These are phyloP conservation scores for Straminergon stramineum DNA, from an alignment of 225 moss, liverwort and hornwort species.

Conservation along the genomic window DNA sequence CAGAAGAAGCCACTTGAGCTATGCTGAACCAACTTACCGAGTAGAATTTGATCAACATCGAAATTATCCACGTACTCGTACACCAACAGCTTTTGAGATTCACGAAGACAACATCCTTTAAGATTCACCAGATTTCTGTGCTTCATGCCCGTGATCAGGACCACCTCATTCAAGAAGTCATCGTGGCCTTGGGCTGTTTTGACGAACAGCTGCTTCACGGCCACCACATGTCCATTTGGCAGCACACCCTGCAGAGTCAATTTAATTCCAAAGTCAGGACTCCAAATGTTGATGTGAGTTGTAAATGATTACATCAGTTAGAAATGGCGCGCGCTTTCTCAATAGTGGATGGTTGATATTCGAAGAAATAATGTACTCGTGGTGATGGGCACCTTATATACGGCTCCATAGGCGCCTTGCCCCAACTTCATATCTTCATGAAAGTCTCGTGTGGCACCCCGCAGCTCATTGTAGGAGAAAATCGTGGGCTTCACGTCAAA, in stretches of 20 bases:
- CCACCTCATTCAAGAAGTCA: not conserved
- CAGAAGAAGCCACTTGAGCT: not conserved
- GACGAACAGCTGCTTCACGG: not conserved
- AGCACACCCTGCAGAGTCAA: not conserved
- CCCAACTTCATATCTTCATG: not conserved
- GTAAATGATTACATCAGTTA: too few species aligned
- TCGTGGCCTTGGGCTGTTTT: not conserved
- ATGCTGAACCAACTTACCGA: not conserved
- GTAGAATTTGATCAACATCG: not conserved
- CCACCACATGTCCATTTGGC: not conserved
- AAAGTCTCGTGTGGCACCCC: not conserved
- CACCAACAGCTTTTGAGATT: not conserved
- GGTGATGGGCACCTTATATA: not conserved
- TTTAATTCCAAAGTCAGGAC: too few species aligned
- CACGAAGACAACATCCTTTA: constrained; percentile 2
- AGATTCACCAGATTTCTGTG: constrained; percentile 7
- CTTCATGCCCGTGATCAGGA: constrained; percentile 2
- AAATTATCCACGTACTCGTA: constrained; percentile 1
- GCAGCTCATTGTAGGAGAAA: not conserved
- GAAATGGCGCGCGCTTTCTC: too few species aligned
- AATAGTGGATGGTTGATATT: too few species aligned
- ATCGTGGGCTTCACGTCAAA: not conserved
- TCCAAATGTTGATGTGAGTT: too few species aligned
- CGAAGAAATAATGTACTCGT: too few species aligned
- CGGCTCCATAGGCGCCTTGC: not conserved